These are phyloP conservation scores for Teratosphaeriaceae sp. DNA, from an alignment of 2,329 filamentous ascomycete genomes.

Conservation along the genomic window DNA sequence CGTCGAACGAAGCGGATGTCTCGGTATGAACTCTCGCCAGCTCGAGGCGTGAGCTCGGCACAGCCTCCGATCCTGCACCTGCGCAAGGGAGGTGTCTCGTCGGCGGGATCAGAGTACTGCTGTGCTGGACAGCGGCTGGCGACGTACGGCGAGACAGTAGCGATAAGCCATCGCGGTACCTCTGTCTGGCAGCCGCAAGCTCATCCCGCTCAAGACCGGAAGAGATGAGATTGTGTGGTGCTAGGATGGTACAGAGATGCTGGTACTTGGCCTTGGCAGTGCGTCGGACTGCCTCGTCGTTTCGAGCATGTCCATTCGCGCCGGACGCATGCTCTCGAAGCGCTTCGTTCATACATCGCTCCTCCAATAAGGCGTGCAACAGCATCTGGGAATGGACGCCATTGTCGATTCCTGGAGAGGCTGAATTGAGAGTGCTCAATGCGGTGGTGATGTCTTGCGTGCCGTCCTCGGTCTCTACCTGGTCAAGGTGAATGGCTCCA, in stretches of 20 bases:
- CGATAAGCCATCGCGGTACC: conserved; percentile 34
- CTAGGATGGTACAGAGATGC: conserved; percentile 31
- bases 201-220: conserved; percentile 32
- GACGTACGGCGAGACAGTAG: conserved; percentile 8
- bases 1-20: conserved; percentile 4
- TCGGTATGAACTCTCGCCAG: background rate
- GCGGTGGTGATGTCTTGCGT: background rate
- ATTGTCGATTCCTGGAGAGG: background rate
- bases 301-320: no score
- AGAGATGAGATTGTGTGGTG: conserved; percentile 30
- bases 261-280: conserved; percentile 34
- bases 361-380: conserved; percentile 41
- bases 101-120: background rate
- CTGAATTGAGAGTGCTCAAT: background rate
- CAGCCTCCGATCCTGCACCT: no score
- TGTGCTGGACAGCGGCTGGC: background rate
- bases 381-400: conserved; percentile 28
- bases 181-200: conserved; percentile 27
- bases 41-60: no score
- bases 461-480: conserved; percentile 5
- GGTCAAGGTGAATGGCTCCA: conserved; percentile 4
- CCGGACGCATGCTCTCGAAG: conserved; percentile 28
- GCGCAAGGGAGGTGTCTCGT: background rate
- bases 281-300: conserved; percentile 32
- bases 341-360: conserved; percentile 35